These are phyloP conservation scores for Tolypocladium inflatum DNA, from an alignment of 2,329 filamentous ascomycete species.

Conservation along the genomic window DNA sequence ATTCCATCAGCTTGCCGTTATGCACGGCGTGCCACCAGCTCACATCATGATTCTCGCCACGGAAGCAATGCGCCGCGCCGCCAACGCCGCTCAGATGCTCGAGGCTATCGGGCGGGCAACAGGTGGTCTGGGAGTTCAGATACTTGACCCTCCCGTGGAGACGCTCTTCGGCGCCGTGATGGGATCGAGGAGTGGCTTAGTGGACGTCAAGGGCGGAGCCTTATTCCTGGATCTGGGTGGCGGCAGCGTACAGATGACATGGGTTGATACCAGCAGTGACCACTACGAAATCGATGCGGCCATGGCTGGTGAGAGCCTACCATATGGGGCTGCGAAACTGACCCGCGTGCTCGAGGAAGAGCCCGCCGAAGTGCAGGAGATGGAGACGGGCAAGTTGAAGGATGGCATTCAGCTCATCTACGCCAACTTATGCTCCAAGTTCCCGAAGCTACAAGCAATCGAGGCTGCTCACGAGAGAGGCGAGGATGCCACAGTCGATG, in stretches of 20 bases:
- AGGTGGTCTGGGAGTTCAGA: constrained; percentile 55
- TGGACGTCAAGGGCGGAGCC: constrained; percentile 49
- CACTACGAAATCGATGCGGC: constrained; percentile 46
- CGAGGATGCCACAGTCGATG: constrained; percentile 40
- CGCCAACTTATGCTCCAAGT: constrained; percentile 35
- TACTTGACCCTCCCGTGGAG: constrained; percentile 73
- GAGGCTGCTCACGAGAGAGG: constrained; percentile 23
- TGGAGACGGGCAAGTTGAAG: constrained; percentile 45
- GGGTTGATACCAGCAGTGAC: constrained; percentile 39
- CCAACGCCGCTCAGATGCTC: constrained; percentile 63
- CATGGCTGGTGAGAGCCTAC: constrained; percentile 44
- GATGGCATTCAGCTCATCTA: constrained; percentile 52
- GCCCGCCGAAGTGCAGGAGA: constrained; percentile 28
- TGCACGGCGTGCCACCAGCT: constrained; percentile 54
- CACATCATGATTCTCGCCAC: constrained; percentile 75
- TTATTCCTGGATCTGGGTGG: constrained; percentile 84
- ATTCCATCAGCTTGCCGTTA: constrained; percentile 62
- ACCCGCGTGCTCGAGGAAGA: constrained; percentile 36
- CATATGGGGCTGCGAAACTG: constrained; percentile 51
- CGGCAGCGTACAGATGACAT: constrained; percentile 57
- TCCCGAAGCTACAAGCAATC: constrained; percentile 36
- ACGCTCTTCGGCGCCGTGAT: constrained; percentile 68
- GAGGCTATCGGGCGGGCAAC: constrained; percentile 51
- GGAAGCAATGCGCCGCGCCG: constrained; percentile 75
- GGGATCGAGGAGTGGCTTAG: constrained; percentile 70